Base-by-base conservation (phyloP, 2,329 filamentous ascomycete species). In the Sclerotinia borealis region DNA sequence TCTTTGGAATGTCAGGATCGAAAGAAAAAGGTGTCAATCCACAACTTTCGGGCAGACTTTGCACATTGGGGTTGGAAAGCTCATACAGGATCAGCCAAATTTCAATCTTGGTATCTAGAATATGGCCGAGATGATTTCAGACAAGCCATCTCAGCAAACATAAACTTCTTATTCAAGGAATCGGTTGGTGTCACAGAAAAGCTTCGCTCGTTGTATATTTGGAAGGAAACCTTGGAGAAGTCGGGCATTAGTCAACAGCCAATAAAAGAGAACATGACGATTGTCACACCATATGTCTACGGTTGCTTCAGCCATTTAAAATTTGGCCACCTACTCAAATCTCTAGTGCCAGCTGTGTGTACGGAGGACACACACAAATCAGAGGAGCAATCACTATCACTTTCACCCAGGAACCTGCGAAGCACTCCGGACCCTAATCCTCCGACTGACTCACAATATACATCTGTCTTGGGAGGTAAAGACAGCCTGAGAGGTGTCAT, bases 241-340 rank as follows among this genome's bases (percentile, higher is more conserved):
- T 68, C 64, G 13, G 72, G 72, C 4, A 73, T 80, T 25, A 65
- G 65, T 8, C 27, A 63, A 22, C 70, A 75, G 41, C 22, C 54
- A n/a, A 63, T 67, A 13, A 63, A 68, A 68, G 65, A 72, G 67
- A 45, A 62, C 48, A 47, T 74, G 4, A 93, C 91, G 0, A 75
- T 90, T 0, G 87, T 93, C 0, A 93, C 91, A 0, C 84, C 87
- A 0, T 90, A 88, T 63, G 83, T 89, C 0, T 81, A 85, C 65
- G 71, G 83, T 3, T 83, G 83, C 61, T 95, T 95, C 67, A 77
- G 79, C 3, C 76, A 87, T 25, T 81, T 91, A 72, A 81, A 81
- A 5, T 89, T 87, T 68, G 83, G 79, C 0, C 72, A 78, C 2
- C 76, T 81, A 2, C 76, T 91, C 7, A 75, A 80, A 60, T 65